A percentile compares a stretch with the other conserved stretches of the same genome.
phyloP scores from a whole-genome alignment of 805 yeast genomes.

The Candida schatavii region DNA sequence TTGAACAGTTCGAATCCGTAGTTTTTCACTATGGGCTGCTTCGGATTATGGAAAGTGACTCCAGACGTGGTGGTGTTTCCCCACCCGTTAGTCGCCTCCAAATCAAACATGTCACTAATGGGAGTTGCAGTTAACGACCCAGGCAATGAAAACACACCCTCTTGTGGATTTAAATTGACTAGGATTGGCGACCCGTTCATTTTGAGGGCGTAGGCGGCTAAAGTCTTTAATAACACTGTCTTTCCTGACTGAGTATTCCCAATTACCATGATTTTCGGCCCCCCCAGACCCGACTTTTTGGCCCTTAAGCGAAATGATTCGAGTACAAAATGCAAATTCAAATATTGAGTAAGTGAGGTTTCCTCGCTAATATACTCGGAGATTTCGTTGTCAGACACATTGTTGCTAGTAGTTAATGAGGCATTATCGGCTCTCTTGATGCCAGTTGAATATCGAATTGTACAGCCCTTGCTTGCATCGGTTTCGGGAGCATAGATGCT shows the following conservation, averaged over 20 bases:
- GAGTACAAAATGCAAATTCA: slow-evolving; percentile 72
- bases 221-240: slow-evolving; percentile 64
- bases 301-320: slow-evolving; percentile 49
- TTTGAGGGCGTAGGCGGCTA: slow-evolving; percentile 75
- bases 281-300: slow-evolving; percentile 33
- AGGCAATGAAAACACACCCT: slow-evolving; percentile 71
- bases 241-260: slow-evolving; percentile 81
- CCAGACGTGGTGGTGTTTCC: slow-evolving; percentile 72
- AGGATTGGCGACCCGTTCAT: slow-evolving; percentile 63
- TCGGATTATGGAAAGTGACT: slow-evolving; percentile 73
- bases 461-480: slow-evolving; percentile 50
- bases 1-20: slow-evolving; percentile 65
- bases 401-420: slow-evolving; percentile 17
- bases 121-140: slow-evolving; percentile 86
- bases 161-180: slow-evolving; percentile 76
- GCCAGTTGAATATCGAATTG: slow-evolving; percentile 43
- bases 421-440: slow-evolving; percentile 6
- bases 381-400: slow-evolving; percentile 33
- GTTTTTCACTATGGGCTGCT: slow-evolving; percentile 82
- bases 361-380: slow-evolving; percentile 71
- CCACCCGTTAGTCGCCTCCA: slow-evolving; percentile 70
- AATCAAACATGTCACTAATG: slow-evolving; percentile 74
- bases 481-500: slow-evolving; percentile 43
- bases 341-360: slow-evolving; percentile 58
- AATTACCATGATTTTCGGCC: slow-evolving; percentile 64